Evolutionary conservation across 345 rosid species (phyloP).

Genomic region (Euphorbia peplus): DNA sequence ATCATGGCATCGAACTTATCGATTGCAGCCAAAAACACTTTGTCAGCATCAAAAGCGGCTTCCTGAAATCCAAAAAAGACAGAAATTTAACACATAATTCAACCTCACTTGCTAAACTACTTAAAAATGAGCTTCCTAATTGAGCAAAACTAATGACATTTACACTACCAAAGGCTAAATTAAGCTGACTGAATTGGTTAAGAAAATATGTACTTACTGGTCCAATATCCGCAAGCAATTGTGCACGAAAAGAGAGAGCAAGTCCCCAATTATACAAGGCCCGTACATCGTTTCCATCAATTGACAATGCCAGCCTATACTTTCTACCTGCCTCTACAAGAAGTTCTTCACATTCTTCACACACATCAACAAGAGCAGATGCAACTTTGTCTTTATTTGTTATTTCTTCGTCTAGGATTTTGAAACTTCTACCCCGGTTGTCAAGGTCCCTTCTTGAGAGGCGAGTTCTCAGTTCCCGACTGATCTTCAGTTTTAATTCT

Average conservation of each 20-base stretch:
- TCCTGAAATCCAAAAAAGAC: conserved; percentile 41
- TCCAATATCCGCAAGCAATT: conserved; percentile 70
- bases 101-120: background rate
- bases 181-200: background rate
- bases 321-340: conserved; percentile 67
- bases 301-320: conserved; percentile 55
- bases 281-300: conserved; percentile 59
- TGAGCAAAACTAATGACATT: background rate
- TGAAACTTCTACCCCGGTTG: conserved; percentile 26
- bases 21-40: conserved; percentile 68
- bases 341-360: conserved; percentile 71
- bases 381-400: conserved; percentile 38
- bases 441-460: conserved; percentile 35
- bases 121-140: background rate
- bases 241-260: conserved; percentile 70
- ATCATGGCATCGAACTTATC: conserved; percentile 69
- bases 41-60: conserved; percentile 69
- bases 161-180: conserved; percentile 4
- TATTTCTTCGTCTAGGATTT: conserved; percentile 21
- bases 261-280: conserved; percentile 77
- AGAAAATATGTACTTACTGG: conserved; percentile 42
- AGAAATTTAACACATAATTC: background rate
- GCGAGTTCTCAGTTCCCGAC: conserved; percentile 55
- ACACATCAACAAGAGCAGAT: conserved; percentile 43
- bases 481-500: conserved; percentile 52